Conservation (phyloP, 1,284 basidiomycete genomes). For the Pseudozyma tsukubaensis region DNA sequence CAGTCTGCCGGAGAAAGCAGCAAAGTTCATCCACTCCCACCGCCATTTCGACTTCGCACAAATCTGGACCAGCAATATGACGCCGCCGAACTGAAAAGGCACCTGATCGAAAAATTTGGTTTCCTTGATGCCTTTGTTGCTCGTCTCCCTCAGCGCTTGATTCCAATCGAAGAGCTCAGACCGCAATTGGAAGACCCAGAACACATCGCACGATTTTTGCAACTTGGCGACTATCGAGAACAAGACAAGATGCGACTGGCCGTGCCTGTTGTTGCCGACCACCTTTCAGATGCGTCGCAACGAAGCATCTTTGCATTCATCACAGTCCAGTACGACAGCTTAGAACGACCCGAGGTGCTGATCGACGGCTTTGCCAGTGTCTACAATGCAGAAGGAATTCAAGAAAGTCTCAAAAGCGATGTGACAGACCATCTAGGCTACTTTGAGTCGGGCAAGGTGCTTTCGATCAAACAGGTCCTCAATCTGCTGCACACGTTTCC, state of each 20-base stretch:
- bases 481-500: neutral
- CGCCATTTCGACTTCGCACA: no score
- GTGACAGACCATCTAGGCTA: neutral
- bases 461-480: neutral
- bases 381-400: neutral
- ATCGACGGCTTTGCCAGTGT: neutral
- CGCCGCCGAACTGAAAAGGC: no score
- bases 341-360: neutral
- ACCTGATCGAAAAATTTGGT: no score
- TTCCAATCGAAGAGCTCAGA: no score
- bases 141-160: no score
- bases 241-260: neutral
- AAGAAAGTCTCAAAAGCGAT: neutral
- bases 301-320: neutral
- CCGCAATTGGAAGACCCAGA: neutral
- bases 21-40: no score
- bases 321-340: neutral
- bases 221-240: neutral
- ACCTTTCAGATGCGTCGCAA: neutral
- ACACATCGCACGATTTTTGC: neutral
- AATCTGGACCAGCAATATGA: no score
- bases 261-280: neutral
- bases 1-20: no score
- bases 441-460: neutral
- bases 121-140: no score